phyloP scores from a whole-genome alignment of 768 basidiomycete species.

The Kockovaella imperatae region DNA sequence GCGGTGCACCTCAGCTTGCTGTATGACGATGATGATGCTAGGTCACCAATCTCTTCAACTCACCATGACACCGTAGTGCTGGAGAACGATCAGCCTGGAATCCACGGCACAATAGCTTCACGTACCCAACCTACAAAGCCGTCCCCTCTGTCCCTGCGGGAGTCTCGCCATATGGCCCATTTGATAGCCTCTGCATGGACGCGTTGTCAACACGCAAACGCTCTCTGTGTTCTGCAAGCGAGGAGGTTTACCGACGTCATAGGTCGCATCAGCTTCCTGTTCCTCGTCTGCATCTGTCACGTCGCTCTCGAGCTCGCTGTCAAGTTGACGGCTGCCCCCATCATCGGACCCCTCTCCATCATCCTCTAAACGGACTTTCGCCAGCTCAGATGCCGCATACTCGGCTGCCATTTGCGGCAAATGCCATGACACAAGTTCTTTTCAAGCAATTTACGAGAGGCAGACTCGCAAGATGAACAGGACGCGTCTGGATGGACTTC shows the following conservation, averaged over 20 bases:
- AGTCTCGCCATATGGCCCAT: conserved; percentile 1
- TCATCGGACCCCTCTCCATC: too few species aligned
- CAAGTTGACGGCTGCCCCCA: neutral
- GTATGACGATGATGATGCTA: neutral
- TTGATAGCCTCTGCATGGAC: conserved; percentile 5
- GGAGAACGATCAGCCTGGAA: conserved; percentile 1
- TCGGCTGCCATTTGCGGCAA: too few species aligned
- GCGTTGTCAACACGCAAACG: neutral
- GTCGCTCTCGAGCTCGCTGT: neutral
- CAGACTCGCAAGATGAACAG: too few species aligned
- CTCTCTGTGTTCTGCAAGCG: neutral
- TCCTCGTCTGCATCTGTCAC: neutral
- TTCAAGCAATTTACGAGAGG: too few species aligned
- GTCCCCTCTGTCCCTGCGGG: neutral
- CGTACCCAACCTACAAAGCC: conserved; percentile 5
- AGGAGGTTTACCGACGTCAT: neutral
- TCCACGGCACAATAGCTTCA: neutral
- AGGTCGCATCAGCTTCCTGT: neutral
- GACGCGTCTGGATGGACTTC: too few species aligned
- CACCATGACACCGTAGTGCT: conserved; percentile 32
- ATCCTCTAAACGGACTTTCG: too few species aligned
- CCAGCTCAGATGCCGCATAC: too few species aligned
- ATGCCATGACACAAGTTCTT: too few species aligned
- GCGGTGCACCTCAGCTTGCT: too few species aligned
- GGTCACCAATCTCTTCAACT: neutral